A percentile compares a stretch with the other conserved stretches of the same genome.
Evolutionary conservation across 208 protist genomes (phyloP).

Genomic region (Plasmodiophora brassicae): DNA sequence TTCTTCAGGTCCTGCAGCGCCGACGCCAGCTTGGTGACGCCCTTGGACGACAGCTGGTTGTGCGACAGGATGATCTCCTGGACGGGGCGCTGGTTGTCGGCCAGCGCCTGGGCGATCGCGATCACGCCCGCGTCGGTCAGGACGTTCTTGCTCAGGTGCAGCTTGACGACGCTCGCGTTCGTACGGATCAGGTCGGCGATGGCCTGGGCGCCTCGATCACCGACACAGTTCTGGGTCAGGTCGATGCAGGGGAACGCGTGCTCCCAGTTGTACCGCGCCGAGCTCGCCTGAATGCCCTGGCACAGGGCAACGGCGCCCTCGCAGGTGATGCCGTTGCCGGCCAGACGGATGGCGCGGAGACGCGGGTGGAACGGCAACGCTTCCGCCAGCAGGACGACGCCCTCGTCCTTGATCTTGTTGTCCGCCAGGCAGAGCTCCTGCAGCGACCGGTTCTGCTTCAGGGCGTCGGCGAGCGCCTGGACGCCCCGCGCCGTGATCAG

Average conservation of each 20-base stretch:
- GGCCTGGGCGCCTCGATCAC: background rate
- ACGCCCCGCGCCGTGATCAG: background rate
- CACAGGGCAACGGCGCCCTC: background rate
- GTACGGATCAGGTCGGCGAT: background rate
- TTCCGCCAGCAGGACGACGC: background rate
- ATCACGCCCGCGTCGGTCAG: background rate
- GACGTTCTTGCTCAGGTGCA: background rate
- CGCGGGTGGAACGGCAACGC: background rate
- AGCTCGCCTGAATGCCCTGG: background rate
- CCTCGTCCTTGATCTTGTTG: conserved; percentile 28
- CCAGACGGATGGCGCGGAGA: background rate
- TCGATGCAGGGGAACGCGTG: background rate
- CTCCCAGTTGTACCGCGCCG: background rate
- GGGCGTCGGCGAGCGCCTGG: background rate
- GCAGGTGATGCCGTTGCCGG: conserved; percentile 2
- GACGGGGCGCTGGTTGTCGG: background rate
- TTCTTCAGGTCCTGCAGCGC: background rate
- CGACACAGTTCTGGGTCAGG: background rate
- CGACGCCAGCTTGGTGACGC: background rate
- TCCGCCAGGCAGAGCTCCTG: background rate
- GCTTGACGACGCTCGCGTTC: background rate
- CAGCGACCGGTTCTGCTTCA: background rate
- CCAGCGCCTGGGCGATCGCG: background rate
- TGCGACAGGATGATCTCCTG: conserved; percentile 4
- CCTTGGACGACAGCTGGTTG: background rate